Conservation (phyloP, 2,329 filamentous ascomycete genomes). For the Claviceps fusiformis region DNA sequence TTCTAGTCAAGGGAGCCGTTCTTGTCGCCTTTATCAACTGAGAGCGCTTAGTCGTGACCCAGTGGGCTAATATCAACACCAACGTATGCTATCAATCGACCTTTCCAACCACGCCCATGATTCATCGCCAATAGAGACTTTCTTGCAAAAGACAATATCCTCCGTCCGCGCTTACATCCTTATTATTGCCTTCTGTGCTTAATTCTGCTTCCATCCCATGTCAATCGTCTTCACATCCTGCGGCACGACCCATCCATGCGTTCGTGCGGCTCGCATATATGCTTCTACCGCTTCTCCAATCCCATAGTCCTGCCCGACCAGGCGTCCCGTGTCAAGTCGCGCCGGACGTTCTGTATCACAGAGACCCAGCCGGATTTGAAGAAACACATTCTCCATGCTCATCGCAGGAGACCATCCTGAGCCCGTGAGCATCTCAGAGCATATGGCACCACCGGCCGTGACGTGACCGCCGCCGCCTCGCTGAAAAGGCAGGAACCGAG, state of each 20-base stretch:
- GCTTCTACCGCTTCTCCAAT: slow-evolving; percentile 60
- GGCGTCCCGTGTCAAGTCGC: slow-evolving; percentile 34
- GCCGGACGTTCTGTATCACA: slow-evolving; percentile 60
- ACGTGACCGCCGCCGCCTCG: slow-evolving; percentile 74
- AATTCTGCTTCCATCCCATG: slow-evolving; percentile 5
- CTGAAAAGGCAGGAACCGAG: slow-evolving; percentile 60
- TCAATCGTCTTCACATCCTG: slow-evolving; percentile 39
- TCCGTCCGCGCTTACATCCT: too few relatives aligned
- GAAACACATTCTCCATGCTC: slow-evolving; percentile 63
- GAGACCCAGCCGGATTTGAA: slow-evolving; percentile 71
- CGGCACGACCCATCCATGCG: slow-evolving; percentile 64
- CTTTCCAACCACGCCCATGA: too few relatives aligned
- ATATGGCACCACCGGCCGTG: slow-evolving; percentile 69
- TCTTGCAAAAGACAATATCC: too few relatives aligned
- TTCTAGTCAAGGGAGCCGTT: too few relatives aligned
- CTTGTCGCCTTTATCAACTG: too few relatives aligned
- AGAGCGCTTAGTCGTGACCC: too few relatives aligned
- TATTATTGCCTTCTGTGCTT: too few relatives aligned
- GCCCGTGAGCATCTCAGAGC: slow-evolving; percentile 73
- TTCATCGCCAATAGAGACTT: too few relatives aligned
- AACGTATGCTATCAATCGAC: too few relatives aligned
- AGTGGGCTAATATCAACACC: too few relatives aligned
- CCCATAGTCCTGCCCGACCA: slow-evolving; percentile 39
- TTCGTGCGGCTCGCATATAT: slow-evolving; percentile 49
- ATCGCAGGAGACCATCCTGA: slow-evolving; percentile 65